These are phyloP conservation scores for button mushroom (Agaricus bisporus) DNA, from an alignment of 768 basidiomycete genomes.

Conservation along the genomic window DNA sequence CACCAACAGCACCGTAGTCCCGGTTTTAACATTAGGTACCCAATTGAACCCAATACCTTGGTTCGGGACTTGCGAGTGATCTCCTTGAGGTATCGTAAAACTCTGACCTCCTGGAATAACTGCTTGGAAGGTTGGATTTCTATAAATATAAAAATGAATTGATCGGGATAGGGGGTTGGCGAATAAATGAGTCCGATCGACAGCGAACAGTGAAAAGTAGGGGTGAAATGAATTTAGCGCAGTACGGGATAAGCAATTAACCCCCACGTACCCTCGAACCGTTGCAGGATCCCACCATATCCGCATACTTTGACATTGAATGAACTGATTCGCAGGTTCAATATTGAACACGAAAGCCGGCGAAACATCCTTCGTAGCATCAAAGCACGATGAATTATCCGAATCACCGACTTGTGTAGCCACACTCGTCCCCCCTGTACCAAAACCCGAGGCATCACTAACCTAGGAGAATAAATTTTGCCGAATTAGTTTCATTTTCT, in stretches of 20 bases:
- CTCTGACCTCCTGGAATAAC: conserved; percentile 79
- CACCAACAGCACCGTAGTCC: conserved; percentile 60
- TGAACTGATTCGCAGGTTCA: conserved; percentile 54
- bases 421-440: conserved; percentile 69
- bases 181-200: background rate
- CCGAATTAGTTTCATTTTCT: background rate
- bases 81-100: conserved; percentile 51
- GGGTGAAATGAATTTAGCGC: background rate
- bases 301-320: conserved; percentile 57
- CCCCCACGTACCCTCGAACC: conserved; percentile 44
- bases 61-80: conserved; percentile 33
- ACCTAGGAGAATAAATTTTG: conserved; percentile 18
- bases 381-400: conserved; percentile 54
- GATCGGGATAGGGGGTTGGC: background rate
- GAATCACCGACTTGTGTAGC: conserved; percentile 49
- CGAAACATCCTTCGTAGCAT: conserved; percentile 37
- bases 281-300: conserved; percentile 55
- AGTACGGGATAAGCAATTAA: background rate
- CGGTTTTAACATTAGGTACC: conserved; percentile 57
- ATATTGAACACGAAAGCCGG: conserved; percentile 58
- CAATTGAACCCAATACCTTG: conserved; percentile 66
- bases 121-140: conserved; percentile 53
- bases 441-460: conserved; percentile 41
- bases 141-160: conserved; percentile 23
- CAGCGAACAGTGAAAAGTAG: background rate